Evolutionary conservation across 2,329 filamentous ascomycete genomes (phyloP).

Genomic region (Phyllosticta capitalensis): DNA sequence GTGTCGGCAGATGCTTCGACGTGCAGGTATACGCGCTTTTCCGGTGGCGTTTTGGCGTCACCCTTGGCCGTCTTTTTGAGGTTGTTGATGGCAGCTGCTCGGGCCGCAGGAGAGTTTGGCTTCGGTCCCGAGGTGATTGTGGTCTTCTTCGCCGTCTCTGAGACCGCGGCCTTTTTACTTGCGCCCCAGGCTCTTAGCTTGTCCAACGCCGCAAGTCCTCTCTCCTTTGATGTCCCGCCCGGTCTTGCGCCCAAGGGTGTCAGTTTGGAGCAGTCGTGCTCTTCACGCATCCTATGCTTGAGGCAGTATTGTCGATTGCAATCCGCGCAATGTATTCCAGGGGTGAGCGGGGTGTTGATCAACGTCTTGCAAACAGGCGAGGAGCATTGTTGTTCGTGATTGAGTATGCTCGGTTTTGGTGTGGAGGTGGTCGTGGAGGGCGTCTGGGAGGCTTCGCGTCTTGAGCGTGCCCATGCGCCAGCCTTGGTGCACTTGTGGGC

Average conservation of each 20-base stretch:
- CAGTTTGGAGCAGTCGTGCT: slow-evolving; percentile 76
- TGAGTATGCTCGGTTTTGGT: slow-evolving; percentile 46
- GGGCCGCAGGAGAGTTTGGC: slow-evolving; percentile 43
- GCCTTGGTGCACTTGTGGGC: slow-evolving; percentile 60
- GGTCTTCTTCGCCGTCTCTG: slow-evolving; percentile 40
- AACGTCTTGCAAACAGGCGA: slow-evolving; percentile 57
- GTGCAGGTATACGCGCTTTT: slow-evolving; percentile 83
- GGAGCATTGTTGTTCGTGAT: slow-evolving; percentile 60
- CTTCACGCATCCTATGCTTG: slow-evolving; percentile 65
- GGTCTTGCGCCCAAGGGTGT: slow-evolving; percentile 47
- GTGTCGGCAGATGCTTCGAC: slow-evolving; percentile 87
- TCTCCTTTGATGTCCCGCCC: slow-evolving; percentile 46
- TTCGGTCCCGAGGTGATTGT: background rate
- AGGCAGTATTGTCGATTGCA: slow-evolving; percentile 71
- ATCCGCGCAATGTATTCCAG: slow-evolving; percentile 59
- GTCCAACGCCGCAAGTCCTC: slow-evolving; percentile 64
- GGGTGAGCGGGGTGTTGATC: slow-evolving; percentile 57
- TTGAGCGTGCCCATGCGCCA: slow-evolving; percentile 50
- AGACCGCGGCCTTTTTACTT: slow-evolving; percentile 59
- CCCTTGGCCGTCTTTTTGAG: slow-evolving; percentile 87
- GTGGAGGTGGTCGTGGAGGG: slow-evolving; percentile 19
- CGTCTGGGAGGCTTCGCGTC: slow-evolving; percentile 29
- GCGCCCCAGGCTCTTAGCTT: slow-evolving; percentile 72
- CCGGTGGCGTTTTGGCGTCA: slow-evolving; percentile 66
- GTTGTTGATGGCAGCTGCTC: slow-evolving; percentile 60